Conservation (phyloP, 495 filamentous ascomycete genomes). For the Aspergillus nidulans region DNA sequence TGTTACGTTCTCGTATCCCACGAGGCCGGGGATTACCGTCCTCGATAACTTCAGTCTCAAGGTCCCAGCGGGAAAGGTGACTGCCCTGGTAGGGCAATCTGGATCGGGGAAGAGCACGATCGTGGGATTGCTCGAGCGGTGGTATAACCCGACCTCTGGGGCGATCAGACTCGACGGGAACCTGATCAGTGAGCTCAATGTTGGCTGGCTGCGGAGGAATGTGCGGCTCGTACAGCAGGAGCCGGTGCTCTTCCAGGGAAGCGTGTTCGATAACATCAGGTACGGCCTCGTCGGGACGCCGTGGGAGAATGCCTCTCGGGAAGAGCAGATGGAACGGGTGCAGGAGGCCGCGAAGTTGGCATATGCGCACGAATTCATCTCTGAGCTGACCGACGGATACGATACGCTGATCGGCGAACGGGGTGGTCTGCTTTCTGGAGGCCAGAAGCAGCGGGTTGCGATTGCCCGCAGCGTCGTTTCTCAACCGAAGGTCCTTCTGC, state of each 20-base stretch:
- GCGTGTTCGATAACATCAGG: constrained; percentile 79
- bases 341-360: constrained; percentile 81
- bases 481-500: constrained; percentile 86
- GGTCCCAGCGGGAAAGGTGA: constrained; percentile 59
- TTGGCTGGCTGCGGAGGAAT: constrained; percentile 87
- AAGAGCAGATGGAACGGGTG: constrained; percentile 64
- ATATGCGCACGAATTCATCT: constrained; percentile 91
- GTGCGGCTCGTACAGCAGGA: constrained; percentile 79
- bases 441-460: constrained; percentile 92
- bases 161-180: constrained; percentile 77
- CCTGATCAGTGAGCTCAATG: constrained; percentile 73
- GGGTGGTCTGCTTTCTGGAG: constrained; percentile 86
- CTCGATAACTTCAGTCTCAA: constrained; percentile 34
- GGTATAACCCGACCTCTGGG: constrained; percentile 83
- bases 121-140: constrained; percentile 88
- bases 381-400: constrained; percentile 75
- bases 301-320: constrained; percentile 59
- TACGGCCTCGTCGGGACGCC: constrained; percentile 85
- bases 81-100: constrained; percentile 71
- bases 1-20: background rate
- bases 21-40: background rate
- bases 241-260: constrained; percentile 64
- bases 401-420: constrained; percentile 94
- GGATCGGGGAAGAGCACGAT: constrained; percentile 92
- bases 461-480: constrained; percentile 87